Evolutionary conservation across 202 grass and related monocot species (phyloP), one percentile per base, ranked within the genome.

Genomic region (Saccharum hybrid): DNA sequence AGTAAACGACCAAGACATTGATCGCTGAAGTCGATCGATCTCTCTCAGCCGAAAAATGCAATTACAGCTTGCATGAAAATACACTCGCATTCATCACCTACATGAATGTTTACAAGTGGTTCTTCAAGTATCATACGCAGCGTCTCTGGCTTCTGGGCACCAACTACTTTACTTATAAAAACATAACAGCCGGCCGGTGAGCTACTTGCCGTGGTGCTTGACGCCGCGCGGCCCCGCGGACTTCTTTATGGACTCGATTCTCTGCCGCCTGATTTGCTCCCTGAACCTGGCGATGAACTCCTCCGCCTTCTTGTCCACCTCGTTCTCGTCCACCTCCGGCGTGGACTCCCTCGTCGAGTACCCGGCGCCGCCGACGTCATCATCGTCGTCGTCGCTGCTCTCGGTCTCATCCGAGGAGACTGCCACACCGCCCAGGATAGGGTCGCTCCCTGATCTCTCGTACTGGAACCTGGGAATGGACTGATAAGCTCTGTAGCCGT

Each of bases 271-370:
- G 64, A 97, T 97, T 67, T 93, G 91, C 72, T 97, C 94, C 72
- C 91, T 93, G 87, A 97, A 97, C 84, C 87, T 86, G 11, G 89
- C 89, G 40, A 94, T 94, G 82, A 97, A 97, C 60, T 97, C 94
- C 71, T 93, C 94, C 1, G 94, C 94, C 80, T 97, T 97, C 85
- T 88, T 97, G 54, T 97, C 94, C 75, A 97, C 94, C 80, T 97
- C 94, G 75, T 91, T 97, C 79, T 94, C 88, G 60, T 88, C 91
- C 26, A 91, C 79, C 79, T 88, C 87, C 30, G 89, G 81, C 74
- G 76, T 62, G 41, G 90, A 64, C 51, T 54, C 82, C 84, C 85
- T 89, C 30, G 70, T 72, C 18, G 93, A 88, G 88, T 86, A 88
- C 15, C 68, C 90, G 21, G 76, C 80, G 30, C 36, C 79, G 21